phyloP scores from a whole-genome alignment of 306 rosid species.

The Ziziphus jujuba region DNA sequence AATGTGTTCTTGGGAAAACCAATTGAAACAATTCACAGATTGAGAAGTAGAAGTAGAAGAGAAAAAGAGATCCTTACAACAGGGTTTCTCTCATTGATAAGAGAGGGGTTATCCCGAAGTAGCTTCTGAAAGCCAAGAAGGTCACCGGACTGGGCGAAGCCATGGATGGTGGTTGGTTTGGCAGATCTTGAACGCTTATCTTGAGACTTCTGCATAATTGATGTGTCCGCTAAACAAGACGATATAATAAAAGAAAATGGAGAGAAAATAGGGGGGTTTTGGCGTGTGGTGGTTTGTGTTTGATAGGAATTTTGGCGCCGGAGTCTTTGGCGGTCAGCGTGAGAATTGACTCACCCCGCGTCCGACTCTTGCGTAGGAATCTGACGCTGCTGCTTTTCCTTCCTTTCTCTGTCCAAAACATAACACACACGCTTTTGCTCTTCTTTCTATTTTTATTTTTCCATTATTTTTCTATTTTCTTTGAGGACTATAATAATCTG shows the following conservation, averaged over 20 bases:
- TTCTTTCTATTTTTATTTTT: no score
- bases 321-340: no score
- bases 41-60: not conserved
- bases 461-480: no score
- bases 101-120: conserved; percentile 72
- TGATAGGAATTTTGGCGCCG: no score
- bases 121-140: conserved; percentile 66
- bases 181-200: conserved; percentile 69
- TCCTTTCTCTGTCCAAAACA: not conserved
- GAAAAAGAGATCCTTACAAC: conserved; percentile 55
- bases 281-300: no score
- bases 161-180: conserved; percentile 75
- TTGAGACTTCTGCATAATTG: conserved; percentile 57
- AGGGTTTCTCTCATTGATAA: conserved; percentile 76
- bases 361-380: conserved; percentile 29
- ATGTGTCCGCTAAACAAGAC: not conserved
- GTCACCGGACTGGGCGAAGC: conserved; percentile 71
- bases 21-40: not conserved
- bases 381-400: not conserved
- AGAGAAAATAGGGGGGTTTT: not conserved
- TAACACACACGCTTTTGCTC: no score
- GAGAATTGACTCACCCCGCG: conserved; percentile 4
- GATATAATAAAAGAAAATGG: conserved; percentile 10
- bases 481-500: no score
- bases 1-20: conserved; percentile 7